These are phyloP conservation scores for Volvox carteri DNA, from an alignment of 163 green algal species.

Conservation along the genomic window DNA sequence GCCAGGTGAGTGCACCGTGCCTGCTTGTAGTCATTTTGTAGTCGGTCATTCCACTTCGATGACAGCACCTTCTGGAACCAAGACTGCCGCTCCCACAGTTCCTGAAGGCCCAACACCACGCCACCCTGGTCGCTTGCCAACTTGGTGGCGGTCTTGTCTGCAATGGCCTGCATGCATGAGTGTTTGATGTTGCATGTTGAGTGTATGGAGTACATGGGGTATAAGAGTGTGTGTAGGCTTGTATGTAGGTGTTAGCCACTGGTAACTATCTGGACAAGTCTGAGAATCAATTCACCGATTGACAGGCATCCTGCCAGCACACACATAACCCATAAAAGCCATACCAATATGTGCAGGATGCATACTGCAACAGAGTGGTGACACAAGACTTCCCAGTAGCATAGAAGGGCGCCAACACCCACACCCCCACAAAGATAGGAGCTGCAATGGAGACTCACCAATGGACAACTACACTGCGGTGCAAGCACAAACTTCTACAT, in stretches of 20 bases:
- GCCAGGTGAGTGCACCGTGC: conserved; percentile 26
- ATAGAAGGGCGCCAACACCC: conserved; percentile 8
- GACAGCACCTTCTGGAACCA: conserved; percentile 24
- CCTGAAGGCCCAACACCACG: conserved; percentile 7
- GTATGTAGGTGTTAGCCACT: background rate
- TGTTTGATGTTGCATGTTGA: background rate
- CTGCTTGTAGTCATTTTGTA: background rate
- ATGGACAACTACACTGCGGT: too few relatives aligned
- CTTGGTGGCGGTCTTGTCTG: conserved; percentile 7
- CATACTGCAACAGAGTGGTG: conserved; percentile 11
- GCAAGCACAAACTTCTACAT: too few relatives aligned
- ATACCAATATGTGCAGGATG: background rate
- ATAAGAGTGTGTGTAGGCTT: background rate
- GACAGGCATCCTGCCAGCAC: conserved; percentile 11
- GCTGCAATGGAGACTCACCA: too few relatives aligned
- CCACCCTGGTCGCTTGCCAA: background rate
- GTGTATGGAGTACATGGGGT: background rate
- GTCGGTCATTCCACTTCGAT: conserved; percentile 23
- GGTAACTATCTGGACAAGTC: background rate
- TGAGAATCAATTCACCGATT: background rate
- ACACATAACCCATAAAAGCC: background rate
- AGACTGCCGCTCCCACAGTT: conserved; percentile 42
- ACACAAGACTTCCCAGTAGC: background rate
- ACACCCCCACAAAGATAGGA: conserved; percentile 10
- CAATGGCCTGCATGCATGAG: conserved; percentile 10